Conservation (phyloP, 2,329 filamentous ascomycete genomes). For the Colletotrichum gloeosporioides region DNA sequence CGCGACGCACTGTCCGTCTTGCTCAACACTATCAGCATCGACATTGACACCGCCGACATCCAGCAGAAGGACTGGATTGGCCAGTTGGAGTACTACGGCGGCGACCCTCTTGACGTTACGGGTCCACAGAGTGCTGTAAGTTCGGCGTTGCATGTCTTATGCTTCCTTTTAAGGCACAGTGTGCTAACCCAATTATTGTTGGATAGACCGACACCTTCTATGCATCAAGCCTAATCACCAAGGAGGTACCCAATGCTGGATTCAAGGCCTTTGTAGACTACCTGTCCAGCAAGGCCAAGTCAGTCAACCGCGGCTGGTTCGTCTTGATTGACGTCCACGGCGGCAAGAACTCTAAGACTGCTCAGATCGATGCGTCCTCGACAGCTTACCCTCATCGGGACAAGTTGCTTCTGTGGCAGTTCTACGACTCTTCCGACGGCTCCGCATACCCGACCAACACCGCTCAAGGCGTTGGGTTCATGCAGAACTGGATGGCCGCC, state of each 20-base stretch:
- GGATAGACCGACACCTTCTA: slow-evolving; percentile 33
- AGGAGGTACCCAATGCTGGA: slow-evolving; percentile 26
- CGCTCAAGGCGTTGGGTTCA: slow-evolving; percentile 30
- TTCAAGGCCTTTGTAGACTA: slow-evolving; percentile 30
- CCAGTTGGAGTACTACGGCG: slow-evolving; percentile 21
- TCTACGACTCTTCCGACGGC: slow-evolving; percentile 43
- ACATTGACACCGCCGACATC: neutral
- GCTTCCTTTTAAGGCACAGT: neutral
- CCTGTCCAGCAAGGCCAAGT: slow-evolving; percentile 29
- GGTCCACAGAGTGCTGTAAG: slow-evolving; percentile 26
- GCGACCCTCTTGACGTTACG: slow-evolving; percentile 26
- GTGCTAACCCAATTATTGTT: neutral
- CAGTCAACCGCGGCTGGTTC: slow-evolving; percentile 32
- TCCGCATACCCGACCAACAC: slow-evolving; percentile 40
- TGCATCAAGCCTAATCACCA: slow-evolving; percentile 33
- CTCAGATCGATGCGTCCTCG: slow-evolving; percentile 26
- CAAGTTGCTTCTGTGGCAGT: slow-evolving; percentile 56
- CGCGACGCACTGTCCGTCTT: neutral
- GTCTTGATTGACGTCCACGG: slow-evolving; percentile 39
- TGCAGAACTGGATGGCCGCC: slow-evolving; percentile 45
- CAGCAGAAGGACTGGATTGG: slow-evolving; percentile 28
- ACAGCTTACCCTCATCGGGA: slow-evolving; percentile 46
- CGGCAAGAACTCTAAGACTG: slow-evolving; percentile 40
- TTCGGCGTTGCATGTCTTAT: neutral
- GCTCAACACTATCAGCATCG: neutral